Percentiles rank a stretch among this genome's conserved stretches.
Evolutionary conservation across 306 rosid genomes (phyloP).

Genomic region (Medicago ruthenica): DNA sequence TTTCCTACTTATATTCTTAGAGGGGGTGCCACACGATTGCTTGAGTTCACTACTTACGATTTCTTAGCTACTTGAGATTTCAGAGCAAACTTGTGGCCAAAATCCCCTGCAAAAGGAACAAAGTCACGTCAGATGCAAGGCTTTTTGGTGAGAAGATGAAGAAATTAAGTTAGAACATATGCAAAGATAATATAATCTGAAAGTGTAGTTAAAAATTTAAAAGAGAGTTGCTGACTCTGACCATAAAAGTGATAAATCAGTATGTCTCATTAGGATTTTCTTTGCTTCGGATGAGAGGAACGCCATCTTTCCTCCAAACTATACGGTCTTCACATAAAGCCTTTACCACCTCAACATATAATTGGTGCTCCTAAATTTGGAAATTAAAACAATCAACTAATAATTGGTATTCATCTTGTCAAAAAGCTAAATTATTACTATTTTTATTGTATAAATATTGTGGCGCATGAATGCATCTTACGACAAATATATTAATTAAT

Average conservation of each 20-base stretch:
- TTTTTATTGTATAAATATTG: not conserved
- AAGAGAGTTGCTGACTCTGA: not conserved
- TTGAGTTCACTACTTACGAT: not conserved
- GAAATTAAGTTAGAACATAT: not conserved
- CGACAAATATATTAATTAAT: constrained; percentile 17
- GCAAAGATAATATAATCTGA: not conserved
- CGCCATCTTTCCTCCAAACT: constrained; percentile 86
- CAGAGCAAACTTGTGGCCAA: constrained; percentile 1
- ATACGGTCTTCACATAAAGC: constrained; percentile 88
- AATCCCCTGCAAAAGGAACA: constrained; percentile 37
- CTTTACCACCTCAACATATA: constrained; percentile 70
- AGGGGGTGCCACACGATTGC: not conserved
- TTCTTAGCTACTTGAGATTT: not conserved
- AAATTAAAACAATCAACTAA: constrained; percentile 1
- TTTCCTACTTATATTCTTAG: not conserved
- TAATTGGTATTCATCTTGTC: not conserved
- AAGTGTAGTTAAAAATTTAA: constrained; percentile 8
- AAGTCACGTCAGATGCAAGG: constrained; percentile 21
- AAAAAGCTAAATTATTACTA: not conserved
- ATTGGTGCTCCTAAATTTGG: constrained; percentile 69
- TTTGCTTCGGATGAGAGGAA: constrained; percentile 82
- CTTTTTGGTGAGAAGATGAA: constrained; percentile 9
- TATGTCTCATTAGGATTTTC: constrained; percentile 64
- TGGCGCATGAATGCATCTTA: constrained; percentile 6
- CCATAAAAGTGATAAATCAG: constrained; percentile 41